These are phyloP conservation scores for Puccinia polysora DNA, from an alignment of 1,284 basidiomycete genomes.

Conservation along the genomic window DNA sequence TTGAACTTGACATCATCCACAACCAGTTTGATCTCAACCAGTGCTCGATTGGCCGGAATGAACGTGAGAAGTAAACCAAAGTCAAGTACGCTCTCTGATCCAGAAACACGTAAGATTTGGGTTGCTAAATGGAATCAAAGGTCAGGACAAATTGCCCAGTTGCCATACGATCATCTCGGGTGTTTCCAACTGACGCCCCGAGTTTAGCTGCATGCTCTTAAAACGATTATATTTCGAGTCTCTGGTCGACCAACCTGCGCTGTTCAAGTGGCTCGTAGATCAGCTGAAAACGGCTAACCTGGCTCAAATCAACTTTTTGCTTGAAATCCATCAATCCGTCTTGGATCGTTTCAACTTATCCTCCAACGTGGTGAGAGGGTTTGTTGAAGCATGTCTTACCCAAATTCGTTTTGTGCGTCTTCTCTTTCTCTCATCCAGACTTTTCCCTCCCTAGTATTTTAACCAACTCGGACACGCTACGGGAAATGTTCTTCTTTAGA, in stretches of 20 bases:
- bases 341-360: conserved; percentile 38
- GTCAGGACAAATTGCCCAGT: conserved; percentile 55
- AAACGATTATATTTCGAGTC: conserved; percentile 69
- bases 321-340: conserved; percentile 39
- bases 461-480: too few species aligned
- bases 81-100: conserved; percentile 66
- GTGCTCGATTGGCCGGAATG: conserved; percentile 20
- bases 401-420: conserved; percentile 41
- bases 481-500: conserved; percentile 6
- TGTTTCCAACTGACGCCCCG: conserved; percentile 3
- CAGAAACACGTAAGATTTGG: conserved; percentile 69
- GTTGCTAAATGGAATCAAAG: conserved; percentile 74
- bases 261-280: conserved; percentile 77
- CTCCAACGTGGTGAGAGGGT: conserved; percentile 42
- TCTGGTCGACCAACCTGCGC: conserved; percentile 73
- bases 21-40: conserved; percentile 19
- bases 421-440: not conserved
- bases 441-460: not conserved
- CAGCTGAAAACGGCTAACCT: conserved; percentile 71
- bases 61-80: conserved; percentile 73
- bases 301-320: conserved; percentile 75
- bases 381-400: conserved; percentile 39
- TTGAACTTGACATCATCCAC: conserved; percentile 59
- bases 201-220: conserved; percentile 49
- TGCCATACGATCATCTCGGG: not conserved